Evolutionary conservation across 2,329 filamentous ascomycete species (phyloP), one percentile per base, ranked within the genome.

Genomic region (Orbilia brochopaga): DNA sequence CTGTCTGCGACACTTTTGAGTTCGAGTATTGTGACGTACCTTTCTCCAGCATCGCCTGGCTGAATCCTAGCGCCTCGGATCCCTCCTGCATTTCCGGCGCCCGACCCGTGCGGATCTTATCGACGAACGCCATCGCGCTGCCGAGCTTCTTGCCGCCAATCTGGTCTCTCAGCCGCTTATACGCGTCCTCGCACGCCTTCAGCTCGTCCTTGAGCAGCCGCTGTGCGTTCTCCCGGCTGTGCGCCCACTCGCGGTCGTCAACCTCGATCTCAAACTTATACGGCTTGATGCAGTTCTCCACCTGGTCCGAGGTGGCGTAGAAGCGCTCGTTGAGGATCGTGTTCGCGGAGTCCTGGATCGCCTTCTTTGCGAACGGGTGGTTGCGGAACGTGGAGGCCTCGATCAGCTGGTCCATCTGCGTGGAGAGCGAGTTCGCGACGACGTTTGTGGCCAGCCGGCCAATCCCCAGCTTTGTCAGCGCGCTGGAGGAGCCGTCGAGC

Each of bases 181-280:
- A 81, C 0, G 93, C 92, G 3, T 84, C 82, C 76, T 97, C 92
- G 76, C 91, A 96, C 23, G 92, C 90, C 66, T 86, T 85, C 2
- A 99, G 83, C 79, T 99, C 94, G 56, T 89, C 88, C 79, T 95
- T 95, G n/a, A 99, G 81, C 0, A 94, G 87, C 7, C 83, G 84
- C 42, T 87, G 85, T 0, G 93, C 88, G 76, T 95, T 94, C 51
- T 96, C 92, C 57, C 93, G 85, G 0, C 92, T 92, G 72, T 90
- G 87, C 2, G 83, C 80, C 94, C 94, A 99, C 79, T 99, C 95
- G 6, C 87, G 84, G 42, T 92, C 90, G 77, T 96, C 91, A 50
- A 99, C 88, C 76, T 99, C 94, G 67, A 99, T 96, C 74, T 97
- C 92, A 76, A 93, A 97, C 79, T 99, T 99, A 83, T 93, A 99